Base-by-base conservation (phyloP, 345 rosid genomes). In the Gossypium australe region DNA sequence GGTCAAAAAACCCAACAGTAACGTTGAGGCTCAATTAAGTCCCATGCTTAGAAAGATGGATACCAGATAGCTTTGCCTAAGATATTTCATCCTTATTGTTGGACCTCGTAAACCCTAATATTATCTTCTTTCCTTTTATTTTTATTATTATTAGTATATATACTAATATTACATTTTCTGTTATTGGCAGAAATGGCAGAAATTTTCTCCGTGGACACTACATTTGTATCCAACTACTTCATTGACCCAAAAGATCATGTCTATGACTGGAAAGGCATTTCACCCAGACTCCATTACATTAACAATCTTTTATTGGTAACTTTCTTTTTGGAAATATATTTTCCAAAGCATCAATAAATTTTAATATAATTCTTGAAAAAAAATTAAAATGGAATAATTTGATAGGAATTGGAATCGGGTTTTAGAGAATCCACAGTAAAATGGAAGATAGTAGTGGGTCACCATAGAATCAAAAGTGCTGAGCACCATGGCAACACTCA, bases 11-110 rank as follows among this genome's bases (percentile, higher is more conserved):
- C 24, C 24, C 24, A 24, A 24, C 24, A 24, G 24, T 24, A 60
- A 86, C 47, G 89, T 79, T 3, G 87, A 84, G 79, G 92, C 90
- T 14, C 92, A 86, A 64, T 47, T 85, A 24, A 86, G 89, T 67
- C 85, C 84, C 5, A 25, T 63, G 17, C 85, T 88, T 7, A 79
- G 70, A 60, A 59, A 66, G 18, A 82, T 43, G 43, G 89, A 88
- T 17, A 67, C 80, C 57, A 77, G 76, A 78, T 88, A 89, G 90
- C 67, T 86, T 59, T 88, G 90, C 81, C 52, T 75, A 71, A 78
- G 92, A 63, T 85, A 87, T 4, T 85, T 71, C 25, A 70, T 86
- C 41, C 76, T 89, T 12, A 29, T 80, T 55, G 70, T 86, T 20
- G 84, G 90, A 68, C 58, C 43, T 48, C 58, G 58, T 49, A 25